Percentiles rank a stretch among this genome's conserved stretches.
phyloP scores from a whole-genome alignment of 75 land plant species.

The Picea glauca region DNA sequence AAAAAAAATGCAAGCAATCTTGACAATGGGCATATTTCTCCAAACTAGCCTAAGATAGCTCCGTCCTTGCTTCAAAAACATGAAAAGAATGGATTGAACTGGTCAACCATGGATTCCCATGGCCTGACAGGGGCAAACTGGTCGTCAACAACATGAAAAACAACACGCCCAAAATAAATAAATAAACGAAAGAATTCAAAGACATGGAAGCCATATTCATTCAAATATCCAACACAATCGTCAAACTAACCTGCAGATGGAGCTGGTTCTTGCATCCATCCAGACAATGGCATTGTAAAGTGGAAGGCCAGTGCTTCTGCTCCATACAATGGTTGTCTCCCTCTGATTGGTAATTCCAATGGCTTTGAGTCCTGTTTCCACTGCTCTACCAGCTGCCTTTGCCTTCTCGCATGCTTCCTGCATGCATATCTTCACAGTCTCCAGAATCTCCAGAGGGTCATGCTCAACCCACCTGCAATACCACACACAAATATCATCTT shows the following conservation, averaged over 20 bases:
- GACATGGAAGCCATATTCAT: background rate
- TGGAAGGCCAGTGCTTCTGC: constrained; percentile 90
- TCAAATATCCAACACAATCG: background rate
- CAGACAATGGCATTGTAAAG: constrained; percentile 97
- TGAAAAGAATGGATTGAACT: background rate
- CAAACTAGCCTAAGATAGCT: background rate
- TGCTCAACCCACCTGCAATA: constrained; percentile 96
- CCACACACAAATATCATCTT: background rate
- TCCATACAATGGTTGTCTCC: constrained; percentile 95
- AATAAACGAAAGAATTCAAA: background rate
- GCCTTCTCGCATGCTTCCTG: constrained; percentile 76
- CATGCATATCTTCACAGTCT: constrained; percentile 71
- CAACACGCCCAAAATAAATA: background rate
- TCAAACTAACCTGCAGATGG: constrained; percentile 73
- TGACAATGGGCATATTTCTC: background rate
- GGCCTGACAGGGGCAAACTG: background rate
- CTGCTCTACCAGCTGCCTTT: constrained; percentile 48
- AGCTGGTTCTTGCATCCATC: constrained; percentile 92
- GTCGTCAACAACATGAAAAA: too few species aligned
- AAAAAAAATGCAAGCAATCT: too few species aligned
- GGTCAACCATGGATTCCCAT: background rate
- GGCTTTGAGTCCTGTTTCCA: constrained; percentile 66
- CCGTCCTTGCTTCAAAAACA: background rate
- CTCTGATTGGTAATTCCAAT: constrained; percentile 98
- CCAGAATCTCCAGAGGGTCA: constrained; percentile 94